These are phyloP conservation scores for Strigomonas galati DNA, from an alignment of 208 protist species.

Conservation along the genomic window DNA sequence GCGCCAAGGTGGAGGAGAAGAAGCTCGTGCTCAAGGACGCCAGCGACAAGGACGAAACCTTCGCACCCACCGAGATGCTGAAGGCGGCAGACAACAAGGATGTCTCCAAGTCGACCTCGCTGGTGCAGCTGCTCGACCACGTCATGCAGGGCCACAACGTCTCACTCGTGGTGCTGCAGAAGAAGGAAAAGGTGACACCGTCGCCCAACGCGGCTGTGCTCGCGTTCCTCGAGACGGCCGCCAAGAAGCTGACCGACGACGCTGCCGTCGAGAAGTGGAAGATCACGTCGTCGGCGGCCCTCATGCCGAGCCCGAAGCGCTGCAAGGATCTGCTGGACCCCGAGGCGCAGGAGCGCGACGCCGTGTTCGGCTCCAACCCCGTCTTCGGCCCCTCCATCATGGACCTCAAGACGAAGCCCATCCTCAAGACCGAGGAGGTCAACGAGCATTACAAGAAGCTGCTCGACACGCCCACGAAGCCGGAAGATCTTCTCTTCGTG, in stretches of 20 bases:
- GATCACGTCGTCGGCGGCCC: constrained; percentile 27
- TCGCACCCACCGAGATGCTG: constrained; percentile 3
- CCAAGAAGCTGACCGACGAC: constrained; percentile 20
- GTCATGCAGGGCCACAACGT: constrained; percentile 30
- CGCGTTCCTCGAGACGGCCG: constrained; percentile 22
- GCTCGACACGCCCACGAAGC: constrained; percentile 22
- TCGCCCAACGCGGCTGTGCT: constrained; percentile 19
- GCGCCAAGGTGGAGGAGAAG: constrained; percentile 22
- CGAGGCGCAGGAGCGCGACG: constrained; percentile 19
- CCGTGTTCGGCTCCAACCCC: constrained; percentile 52
- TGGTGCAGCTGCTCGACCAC: constrained; percentile 22
- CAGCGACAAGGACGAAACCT: constrained; percentile 15
- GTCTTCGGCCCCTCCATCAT: constrained; percentile 56
- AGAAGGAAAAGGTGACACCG: constrained; percentile 3
- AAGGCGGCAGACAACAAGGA: constrained; percentile 4
- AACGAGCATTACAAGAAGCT: constrained; percentile 23
- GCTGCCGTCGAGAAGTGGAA: constrained; percentile 25
- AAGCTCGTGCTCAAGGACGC: constrained; percentile 22
- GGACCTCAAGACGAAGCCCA: constrained; percentile 22
- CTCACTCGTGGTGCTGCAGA: constrained; percentile 22
- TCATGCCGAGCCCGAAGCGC: constrained; percentile 25
- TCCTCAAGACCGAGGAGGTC: constrained; percentile 24
- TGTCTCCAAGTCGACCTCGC: constrained; percentile 15
- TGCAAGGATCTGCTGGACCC: constrained; percentile 39
- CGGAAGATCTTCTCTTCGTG: constrained; percentile 33